Percentiles rank a stretch among this genome's conserved stretches.
Evolutionary conservation across 495 filamentous ascomycete species (phyloP).

Genomic region (Podospora comata): DNA sequence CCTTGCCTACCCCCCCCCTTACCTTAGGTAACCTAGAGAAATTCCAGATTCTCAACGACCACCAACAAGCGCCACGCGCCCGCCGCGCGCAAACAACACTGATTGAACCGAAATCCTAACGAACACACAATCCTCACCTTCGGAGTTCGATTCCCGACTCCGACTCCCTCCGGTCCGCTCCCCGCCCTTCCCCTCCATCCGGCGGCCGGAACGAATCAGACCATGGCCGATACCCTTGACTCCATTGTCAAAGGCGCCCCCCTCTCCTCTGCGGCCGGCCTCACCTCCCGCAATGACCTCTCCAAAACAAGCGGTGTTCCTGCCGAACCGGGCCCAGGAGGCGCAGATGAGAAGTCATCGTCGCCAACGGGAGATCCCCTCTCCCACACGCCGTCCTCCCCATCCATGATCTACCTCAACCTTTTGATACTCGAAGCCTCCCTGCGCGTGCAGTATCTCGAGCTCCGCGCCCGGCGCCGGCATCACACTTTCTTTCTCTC

Average conservation of each 20-base stretch:
- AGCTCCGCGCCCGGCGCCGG: slow-evolving; percentile 79
- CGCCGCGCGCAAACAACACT: background rate
- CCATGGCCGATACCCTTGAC: slow-evolving; percentile 63
- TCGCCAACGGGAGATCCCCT: slow-evolving; percentile 62
- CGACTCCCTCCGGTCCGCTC: background rate
- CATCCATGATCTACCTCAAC: slow-evolving; percentile 96
- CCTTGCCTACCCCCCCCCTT: no score
- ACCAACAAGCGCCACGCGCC: background rate
- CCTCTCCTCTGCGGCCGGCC: slow-evolving; percentile 37
- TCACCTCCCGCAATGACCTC: slow-evolving; percentile 27
- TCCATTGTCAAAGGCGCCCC: slow-evolving; percentile 81
- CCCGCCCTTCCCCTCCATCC: background rate
- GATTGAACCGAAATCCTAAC: background rate
- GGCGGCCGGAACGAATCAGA: slow-evolving; percentile 4
- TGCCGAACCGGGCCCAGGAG: slow-evolving; percentile 17
- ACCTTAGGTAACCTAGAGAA: background rate
- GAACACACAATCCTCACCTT: background rate
- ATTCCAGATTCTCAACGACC: background rate
- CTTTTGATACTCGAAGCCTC: slow-evolving; percentile 95
- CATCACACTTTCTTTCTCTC: slow-evolving; percentile 94
- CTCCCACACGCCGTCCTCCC: slow-evolving; percentile 78
- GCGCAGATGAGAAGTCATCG: background rate
- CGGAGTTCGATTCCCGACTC: background rate
- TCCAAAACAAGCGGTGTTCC: slow-evolving; percentile 37
- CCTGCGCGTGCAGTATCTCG: slow-evolving; percentile 86